These are phyloP conservation scores for Pelomyxa schiedti DNA, from an alignment of 78 protist genomes.

Conservation along the genomic window DNA sequence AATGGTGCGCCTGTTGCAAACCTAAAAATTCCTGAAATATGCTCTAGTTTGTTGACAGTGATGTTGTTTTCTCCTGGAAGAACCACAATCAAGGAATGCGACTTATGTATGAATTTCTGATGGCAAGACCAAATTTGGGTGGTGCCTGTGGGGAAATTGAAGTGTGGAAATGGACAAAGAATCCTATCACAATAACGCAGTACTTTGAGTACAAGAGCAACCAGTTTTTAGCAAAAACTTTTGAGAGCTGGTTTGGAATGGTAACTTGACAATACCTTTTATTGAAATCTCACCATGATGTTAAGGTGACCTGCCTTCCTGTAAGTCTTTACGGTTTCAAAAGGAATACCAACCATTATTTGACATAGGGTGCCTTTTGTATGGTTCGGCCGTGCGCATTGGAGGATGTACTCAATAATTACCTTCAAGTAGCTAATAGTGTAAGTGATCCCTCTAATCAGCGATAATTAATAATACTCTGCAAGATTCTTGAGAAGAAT, in stretches of 20 bases:
- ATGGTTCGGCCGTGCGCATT: not conserved
- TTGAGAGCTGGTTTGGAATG: not conserved
- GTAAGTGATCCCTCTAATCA: not conserved
- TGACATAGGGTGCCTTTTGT: not conserved
- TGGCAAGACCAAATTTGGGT: not conserved
- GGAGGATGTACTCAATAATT: not conserved
- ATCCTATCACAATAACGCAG: not conserved
- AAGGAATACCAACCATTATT: no score
- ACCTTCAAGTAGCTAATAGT: not conserved
- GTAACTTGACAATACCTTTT: not conserved
- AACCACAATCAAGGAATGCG: not conserved
- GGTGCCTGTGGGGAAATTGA: not conserved
- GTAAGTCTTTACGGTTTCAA: no score
- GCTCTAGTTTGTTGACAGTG: not conserved
- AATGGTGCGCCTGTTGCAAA: not conserved
- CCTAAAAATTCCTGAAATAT: not conserved
- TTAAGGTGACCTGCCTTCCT: no score
- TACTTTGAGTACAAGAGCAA: not conserved
- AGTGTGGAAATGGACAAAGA: not conserved
- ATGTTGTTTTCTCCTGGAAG: not conserved
- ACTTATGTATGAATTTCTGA: not conserved
- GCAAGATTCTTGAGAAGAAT: not conserved
- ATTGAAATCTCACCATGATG: no score
- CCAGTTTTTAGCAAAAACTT: not conserved
- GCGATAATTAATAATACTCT: not conserved